Conservation (phyloP, 2,329 filamentous ascomycete species). For the Sporothrix phasma region DNA sequence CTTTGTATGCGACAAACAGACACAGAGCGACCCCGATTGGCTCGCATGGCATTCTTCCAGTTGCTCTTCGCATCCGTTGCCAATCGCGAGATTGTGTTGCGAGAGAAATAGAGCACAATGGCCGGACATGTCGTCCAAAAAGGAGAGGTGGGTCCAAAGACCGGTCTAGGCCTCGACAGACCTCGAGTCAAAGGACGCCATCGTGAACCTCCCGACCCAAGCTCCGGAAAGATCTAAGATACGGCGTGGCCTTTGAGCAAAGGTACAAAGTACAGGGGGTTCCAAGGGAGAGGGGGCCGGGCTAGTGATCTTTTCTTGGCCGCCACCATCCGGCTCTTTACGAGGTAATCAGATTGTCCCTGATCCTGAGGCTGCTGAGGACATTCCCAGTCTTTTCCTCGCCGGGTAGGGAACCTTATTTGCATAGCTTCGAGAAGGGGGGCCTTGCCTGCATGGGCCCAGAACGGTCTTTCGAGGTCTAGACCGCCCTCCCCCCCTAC, state of each 20-base stretch:
- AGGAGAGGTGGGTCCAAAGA: slow-evolving; percentile 2
- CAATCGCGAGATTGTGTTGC: background rate
- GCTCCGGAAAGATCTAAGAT: background rate
- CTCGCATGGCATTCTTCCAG: background rate
- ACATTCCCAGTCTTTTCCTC: background rate
- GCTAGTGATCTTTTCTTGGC: slow-evolving; percentile 1
- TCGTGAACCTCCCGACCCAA: slow-evolving; percentile 10
- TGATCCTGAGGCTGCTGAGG: background rate
- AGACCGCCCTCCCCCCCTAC: background rate
- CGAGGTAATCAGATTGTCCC: too few relatives aligned
- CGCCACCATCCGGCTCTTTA: too few relatives aligned
- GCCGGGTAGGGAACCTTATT: slow-evolving; percentile 8
- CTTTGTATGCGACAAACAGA: background rate
- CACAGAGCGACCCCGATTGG: background rate
- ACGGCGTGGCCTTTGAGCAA: background rate
- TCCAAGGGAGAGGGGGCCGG: background rate
- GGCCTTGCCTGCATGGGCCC: background rate
- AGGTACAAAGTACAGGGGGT: background rate
- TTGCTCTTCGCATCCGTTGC: background rate
- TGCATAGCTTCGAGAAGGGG: background rate
- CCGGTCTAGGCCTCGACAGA: slow-evolving; percentile 5
- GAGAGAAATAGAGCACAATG: background rate
- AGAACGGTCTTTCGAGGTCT: slow-evolving; percentile 7
- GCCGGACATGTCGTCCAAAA: background rate
- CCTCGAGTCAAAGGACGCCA: background rate